These are phyloP conservation scores for Talaromyces sp. DNA, from an alignment of 2,329 filamentous ascomycete genomes.

Conservation along the genomic window DNA sequence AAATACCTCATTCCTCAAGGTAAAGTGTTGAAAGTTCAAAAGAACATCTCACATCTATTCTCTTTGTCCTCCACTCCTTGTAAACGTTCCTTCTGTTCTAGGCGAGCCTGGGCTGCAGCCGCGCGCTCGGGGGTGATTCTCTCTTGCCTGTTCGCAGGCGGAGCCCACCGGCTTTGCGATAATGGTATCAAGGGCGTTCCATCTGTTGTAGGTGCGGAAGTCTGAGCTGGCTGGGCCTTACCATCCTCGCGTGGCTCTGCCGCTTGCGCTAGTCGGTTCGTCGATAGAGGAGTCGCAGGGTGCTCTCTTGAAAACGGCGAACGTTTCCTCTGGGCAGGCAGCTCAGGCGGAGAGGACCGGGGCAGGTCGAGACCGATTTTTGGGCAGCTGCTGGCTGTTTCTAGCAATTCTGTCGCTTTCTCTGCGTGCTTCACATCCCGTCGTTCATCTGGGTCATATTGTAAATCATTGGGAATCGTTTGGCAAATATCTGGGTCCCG, in stretches of 20 bases:
- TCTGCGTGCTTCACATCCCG: not conserved
- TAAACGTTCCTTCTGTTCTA: slow-evolving; percentile 24
- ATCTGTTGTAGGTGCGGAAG: not conserved
- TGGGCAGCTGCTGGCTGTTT: not conserved
- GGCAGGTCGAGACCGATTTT: not conserved
- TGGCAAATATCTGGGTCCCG: not conserved
- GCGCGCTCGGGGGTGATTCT: slow-evolving; percentile 26
- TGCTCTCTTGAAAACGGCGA: not conserved
- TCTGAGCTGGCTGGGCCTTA: not conserved
- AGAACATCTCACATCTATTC: slow-evolving; percentile 18
- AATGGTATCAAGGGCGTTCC: not conserved
- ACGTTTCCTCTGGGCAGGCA: not conserved
- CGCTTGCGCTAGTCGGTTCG: not conserved
- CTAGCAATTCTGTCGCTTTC: not conserved
- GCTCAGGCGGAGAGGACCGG: not conserved
- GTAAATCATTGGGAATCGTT: not conserved
- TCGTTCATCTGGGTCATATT: slow-evolving; percentile 16
- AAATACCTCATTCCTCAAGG: not conserved
- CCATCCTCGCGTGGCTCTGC: not conserved
- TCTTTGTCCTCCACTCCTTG: slow-evolving; percentile 27
- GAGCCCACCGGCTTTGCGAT: not conserved
- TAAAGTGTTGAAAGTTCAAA: not conserved
- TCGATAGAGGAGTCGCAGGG: not conserved
- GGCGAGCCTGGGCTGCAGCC: slow-evolving; percentile 29
- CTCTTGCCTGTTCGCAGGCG: slow-evolving; percentile 10